Percentiles rank a stretch among this genome's conserved stretches.
phyloP scores from a whole-genome alignment of 2,329 filamentous ascomycete species.

The Beauveria bassiana region DNA sequence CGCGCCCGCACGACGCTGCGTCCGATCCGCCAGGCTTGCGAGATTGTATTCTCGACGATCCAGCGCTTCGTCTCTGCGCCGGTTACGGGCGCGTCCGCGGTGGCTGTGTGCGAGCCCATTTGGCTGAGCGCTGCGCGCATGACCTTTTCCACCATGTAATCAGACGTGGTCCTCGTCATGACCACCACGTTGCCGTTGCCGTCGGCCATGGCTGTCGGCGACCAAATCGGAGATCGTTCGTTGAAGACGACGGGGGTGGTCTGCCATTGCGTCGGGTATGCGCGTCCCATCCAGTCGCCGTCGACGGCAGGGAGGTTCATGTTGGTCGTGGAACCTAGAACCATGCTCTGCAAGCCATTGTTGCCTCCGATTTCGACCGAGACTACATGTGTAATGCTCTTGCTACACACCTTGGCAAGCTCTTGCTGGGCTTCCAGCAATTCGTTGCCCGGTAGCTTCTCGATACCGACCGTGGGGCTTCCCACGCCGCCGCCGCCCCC shows the following conservation, averaged over 20 bases:
- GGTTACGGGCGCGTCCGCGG: constrained; percentile 40
- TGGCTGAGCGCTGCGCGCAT: constrained; percentile 44
- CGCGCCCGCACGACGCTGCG: constrained; percentile 47
- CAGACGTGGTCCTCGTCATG: constrained; percentile 40
- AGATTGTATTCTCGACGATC: constrained; percentile 45
- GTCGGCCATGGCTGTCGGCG: constrained; percentile 40
- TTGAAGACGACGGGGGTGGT: constrained; percentile 46
- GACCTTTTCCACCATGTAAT: constrained; percentile 39
- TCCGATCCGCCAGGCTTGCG: constrained; percentile 51
- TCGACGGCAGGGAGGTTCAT: constrained; percentile 45
- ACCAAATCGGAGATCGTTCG: constrained; percentile 37
- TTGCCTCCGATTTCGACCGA: constrained; percentile 59
- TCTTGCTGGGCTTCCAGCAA: constrained; percentile 42
- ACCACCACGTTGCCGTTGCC: constrained; percentile 43
- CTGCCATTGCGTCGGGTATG: constrained; percentile 48
- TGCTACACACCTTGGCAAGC: constrained; percentile 43
- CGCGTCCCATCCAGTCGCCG: constrained; percentile 50
- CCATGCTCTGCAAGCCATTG: constrained; percentile 53
- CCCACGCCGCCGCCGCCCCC: constrained; percentile 51
- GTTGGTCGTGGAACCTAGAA: constrained; percentile 45
- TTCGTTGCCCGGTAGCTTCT: constrained; percentile 52
- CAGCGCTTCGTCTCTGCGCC: constrained; percentile 42
- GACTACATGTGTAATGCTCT: constrained; percentile 48
- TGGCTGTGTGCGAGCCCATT: constrained; percentile 46
- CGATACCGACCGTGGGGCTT: constrained; percentile 52